Conservation (phyloP, 2,329 filamentous ascomycete genomes). For the Xylaria sp. region DNA sequence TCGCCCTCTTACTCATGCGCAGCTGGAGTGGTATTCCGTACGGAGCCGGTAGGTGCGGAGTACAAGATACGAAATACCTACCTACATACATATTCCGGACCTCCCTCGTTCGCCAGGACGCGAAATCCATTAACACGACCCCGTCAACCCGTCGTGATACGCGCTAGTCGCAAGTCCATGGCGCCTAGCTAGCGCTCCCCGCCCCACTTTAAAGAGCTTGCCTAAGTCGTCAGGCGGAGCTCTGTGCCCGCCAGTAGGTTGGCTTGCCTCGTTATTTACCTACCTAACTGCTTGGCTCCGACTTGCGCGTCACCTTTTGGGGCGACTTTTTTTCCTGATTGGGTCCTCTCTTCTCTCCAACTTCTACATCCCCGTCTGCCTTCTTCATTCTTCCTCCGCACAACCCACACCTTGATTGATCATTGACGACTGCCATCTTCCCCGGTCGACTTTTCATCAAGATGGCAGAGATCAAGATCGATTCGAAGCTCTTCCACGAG, state of each 20-base stretch:
- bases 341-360: conserved; percentile 18
- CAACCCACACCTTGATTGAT: conserved; percentile 7
- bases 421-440: conserved; percentile 26
- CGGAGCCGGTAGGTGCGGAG: neutral
- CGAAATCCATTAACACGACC: neutral
- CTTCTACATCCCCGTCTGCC: conserved; percentile 30
- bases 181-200: neutral
- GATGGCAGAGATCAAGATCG: conserved; percentile 87
- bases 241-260: neutral
- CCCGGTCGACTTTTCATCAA: conserved; percentile 33
- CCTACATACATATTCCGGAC: no score
- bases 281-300: neutral
- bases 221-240: conserved; percentile 8
- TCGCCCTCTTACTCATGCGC: no score
- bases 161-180: neutral
- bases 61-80: neutral
- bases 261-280: conserved; percentile 1
- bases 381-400: conserved; percentile 6
- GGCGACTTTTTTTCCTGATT: conserved; percentile 14
- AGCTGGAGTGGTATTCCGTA: no score
- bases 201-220: conserved; percentile 19
- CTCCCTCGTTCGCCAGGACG: neutral
- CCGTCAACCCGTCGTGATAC: neutral
- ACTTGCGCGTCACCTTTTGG: conserved; percentile 26
- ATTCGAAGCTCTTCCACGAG: conserved; percentile 89